Evolutionary conservation across 2,329 filamentous ascomycete species (phyloP).

Genomic region (Parascedosporium putredinis): DNA sequence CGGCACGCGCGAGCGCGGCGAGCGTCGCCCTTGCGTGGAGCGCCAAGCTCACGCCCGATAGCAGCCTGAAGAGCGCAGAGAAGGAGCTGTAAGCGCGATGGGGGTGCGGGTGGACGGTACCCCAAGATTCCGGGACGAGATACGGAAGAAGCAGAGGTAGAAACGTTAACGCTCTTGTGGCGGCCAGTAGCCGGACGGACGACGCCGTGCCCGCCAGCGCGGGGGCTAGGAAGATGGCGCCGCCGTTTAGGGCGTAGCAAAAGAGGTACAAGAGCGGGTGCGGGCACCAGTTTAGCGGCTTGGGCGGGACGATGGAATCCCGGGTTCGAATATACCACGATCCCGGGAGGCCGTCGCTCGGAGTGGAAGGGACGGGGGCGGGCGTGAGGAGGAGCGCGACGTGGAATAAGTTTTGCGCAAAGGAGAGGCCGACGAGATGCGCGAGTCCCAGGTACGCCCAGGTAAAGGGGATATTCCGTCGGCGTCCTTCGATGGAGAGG

Average conservation of each 20-base stretch:
- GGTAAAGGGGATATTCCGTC: constrained; percentile 43
- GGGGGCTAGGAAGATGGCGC: constrained; percentile 26
- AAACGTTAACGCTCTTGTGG: constrained; percentile 29
- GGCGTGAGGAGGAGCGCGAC: constrained; percentile 47
- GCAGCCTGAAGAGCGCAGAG: constrained; percentile 33
- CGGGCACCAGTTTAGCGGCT: constrained; percentile 34
- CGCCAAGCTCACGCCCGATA: constrained; percentile 31
- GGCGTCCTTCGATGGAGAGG: constrained; percentile 47
- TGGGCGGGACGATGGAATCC: constrained; percentile 24
- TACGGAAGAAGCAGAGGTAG: constrained; percentile 34
- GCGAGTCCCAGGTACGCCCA: constrained; percentile 48
- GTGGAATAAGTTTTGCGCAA: constrained; percentile 54
- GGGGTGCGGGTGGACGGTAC: constrained; percentile 29
- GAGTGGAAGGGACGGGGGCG: constrained; percentile 26
- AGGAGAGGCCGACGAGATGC: constrained; percentile 49
- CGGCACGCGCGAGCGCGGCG: constrained; percentile 33
- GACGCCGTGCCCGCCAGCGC: constrained; percentile 28
- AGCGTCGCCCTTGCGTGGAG: constrained; percentile 35
- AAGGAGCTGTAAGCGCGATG: constrained; percentile 30
- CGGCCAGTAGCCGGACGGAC: constrained; percentile 24
- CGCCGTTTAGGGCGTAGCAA: constrained; percentile 24
- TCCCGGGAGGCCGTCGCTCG: constrained; percentile 16
- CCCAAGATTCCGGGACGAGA: constrained; percentile 38
- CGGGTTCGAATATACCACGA: constrained; percentile 21
- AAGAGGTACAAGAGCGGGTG: constrained; percentile 24